phyloP scores from a whole-genome alignment of 192 early-diverging fungal species.

The Rhizoclosmatium sp. region DNA sequence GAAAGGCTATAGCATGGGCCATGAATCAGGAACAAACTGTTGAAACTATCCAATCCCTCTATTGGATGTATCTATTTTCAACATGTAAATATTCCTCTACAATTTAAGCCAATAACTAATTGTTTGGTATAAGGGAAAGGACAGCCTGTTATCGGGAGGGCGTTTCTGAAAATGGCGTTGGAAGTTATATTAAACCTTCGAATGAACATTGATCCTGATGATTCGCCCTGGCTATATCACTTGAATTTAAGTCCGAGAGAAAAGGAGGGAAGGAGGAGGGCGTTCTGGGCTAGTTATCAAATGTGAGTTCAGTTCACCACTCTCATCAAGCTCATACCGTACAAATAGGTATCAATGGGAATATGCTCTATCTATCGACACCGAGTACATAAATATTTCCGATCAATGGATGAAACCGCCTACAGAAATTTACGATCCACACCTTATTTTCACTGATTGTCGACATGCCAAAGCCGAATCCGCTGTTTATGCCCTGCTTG shows the following conservation, averaged over 20 bases:
- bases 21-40: not conserved
- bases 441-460: too few species aligned
- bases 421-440: too few species aligned
- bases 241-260: not conserved
- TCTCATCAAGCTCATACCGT: too few species aligned
- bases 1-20: not conserved
- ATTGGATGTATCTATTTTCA: not conserved
- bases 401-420: too few species aligned
- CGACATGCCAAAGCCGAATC: too few species aligned
- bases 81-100: not conserved
- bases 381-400: too few species aligned
- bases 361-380: too few species aligned
- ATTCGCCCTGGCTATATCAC: conserved; percentile 8
- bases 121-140: not conserved
- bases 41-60: not conserved
- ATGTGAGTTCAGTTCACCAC: too few species aligned
- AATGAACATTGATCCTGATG: conserved; percentile 11
- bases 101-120: not conserved
- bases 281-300: conserved; percentile 3
- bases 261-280: conserved; percentile 3
- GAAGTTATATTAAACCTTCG: not conserved
- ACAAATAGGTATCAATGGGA: too few species aligned
- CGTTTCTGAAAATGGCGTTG: not conserved
- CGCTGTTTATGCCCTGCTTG: too few species aligned
- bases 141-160: not conserved